Evolutionary conservation across 2,329 filamentous ascomycete species (phyloP).

Genomic region (Gremmenia infestans): DNA sequence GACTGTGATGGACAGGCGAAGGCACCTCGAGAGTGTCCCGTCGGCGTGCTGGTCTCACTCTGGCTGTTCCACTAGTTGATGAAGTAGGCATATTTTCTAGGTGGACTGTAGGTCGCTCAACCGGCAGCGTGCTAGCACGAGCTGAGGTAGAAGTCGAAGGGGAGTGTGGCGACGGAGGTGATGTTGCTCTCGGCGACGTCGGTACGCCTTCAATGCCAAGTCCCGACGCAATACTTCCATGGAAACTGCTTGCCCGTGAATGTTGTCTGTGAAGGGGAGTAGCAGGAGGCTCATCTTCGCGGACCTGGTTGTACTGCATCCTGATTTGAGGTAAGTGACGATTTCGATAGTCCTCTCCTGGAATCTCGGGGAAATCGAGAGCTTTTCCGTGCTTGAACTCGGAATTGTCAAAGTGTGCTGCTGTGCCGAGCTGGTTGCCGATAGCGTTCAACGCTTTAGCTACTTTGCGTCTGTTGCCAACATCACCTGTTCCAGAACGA

Average conservation of each 20-base stretch:
- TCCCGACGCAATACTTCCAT: conserved; percentile 30
- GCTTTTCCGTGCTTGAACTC: conserved; percentile 44
- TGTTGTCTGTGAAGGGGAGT: conserved; percentile 26
- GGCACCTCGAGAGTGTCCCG: conserved; percentile 34
- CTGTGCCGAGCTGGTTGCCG: conserved; percentile 43
- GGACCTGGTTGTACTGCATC: conserved; percentile 36
- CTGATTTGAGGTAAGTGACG: conserved; percentile 35
- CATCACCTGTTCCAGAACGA: conserved; percentile 5
- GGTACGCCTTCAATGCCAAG: conserved; percentile 20
- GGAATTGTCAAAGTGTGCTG: conserved; percentile 44
- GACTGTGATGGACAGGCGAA: conserved; percentile 30
- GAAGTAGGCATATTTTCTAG: too few relatives aligned
- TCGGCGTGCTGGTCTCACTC: conserved; percentile 7
- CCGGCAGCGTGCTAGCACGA: conserved; percentile 20
- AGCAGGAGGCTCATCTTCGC: conserved; percentile 32
- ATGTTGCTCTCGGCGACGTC: conserved; percentile 13
- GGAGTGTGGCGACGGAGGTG: conserved; percentile 15
- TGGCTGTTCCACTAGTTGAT: not conserved
- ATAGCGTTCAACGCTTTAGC: conserved; percentile 40
- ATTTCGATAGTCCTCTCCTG: conserved; percentile 48
- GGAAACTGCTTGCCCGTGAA: conserved; percentile 38
- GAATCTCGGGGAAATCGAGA: conserved; percentile 49
- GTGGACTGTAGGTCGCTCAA: not conserved
- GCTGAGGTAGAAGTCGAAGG: conserved; percentile 14
- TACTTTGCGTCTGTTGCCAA: conserved; percentile 37